phyloP scores from a whole-genome alignment of 176 grass and related monocot genomes.

The Carex parvula region DNA sequence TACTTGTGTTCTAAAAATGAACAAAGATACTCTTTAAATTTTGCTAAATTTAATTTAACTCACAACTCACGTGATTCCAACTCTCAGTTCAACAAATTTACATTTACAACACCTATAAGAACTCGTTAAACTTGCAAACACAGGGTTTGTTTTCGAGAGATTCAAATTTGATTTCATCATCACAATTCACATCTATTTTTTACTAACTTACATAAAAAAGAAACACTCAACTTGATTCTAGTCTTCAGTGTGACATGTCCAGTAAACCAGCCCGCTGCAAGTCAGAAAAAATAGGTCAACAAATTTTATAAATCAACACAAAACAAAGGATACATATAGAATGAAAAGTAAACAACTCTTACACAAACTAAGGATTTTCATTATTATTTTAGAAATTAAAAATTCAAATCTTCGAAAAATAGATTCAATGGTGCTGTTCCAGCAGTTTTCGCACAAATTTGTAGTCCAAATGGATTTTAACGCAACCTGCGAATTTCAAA shows the following conservation, averaged over 20 bases:
- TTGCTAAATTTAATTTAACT: background rate
- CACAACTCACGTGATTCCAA: background rate
- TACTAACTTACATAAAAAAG: background rate
- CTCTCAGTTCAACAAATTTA: background rate
- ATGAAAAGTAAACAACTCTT: background rate
- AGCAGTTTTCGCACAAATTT: too few relatives aligned
- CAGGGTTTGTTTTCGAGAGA: background rate
- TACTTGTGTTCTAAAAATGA: too few relatives aligned
- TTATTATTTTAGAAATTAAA: too few relatives aligned
- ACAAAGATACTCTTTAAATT: too few relatives aligned
- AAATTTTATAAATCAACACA: background rate
- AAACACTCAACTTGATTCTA: conserved; percentile 21
- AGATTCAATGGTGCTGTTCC: too few relatives aligned
- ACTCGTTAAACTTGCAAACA: background rate
- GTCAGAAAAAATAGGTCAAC: background rate
- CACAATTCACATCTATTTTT: conserved; percentile 8
- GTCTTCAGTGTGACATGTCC: conserved; percentile 74
- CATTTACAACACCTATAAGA: conserved; percentile 1
- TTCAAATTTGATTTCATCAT: conserved; percentile 12
- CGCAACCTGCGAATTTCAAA: too few relatives aligned
- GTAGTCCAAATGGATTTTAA: too few relatives aligned
- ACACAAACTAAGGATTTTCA: background rate
- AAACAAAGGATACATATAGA: background rate
- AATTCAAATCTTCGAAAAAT: too few relatives aligned
- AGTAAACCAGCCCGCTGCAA: conserved; percentile 76